Conservation (phyloP, 2,329 filamentous ascomycete species). For the Plenodomus biglobosus region DNA sequence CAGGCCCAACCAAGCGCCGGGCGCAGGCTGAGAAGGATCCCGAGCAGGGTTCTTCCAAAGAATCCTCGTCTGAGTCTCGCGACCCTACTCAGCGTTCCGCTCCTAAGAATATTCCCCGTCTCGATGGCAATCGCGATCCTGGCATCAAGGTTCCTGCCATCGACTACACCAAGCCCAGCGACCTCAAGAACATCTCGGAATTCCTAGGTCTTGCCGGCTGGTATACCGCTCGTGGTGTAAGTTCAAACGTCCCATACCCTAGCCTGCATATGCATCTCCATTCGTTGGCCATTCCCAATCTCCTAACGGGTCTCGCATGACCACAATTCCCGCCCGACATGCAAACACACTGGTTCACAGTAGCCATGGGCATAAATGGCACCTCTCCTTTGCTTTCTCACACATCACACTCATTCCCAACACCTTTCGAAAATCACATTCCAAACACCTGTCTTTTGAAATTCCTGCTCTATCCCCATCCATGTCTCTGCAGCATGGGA, state of each 20-base stretch:
- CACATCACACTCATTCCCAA: neutral
- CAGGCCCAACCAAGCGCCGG: conserved; percentile 40
- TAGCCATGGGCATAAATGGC: conserved; percentile 4
- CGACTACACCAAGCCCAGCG: conserved; percentile 31
- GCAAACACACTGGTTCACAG: neutral
- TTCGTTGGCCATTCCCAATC: neutral
- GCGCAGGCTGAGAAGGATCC: conserved; percentile 32
- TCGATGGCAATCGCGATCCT: conserved; percentile 43
- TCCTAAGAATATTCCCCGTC: conserved; percentile 31
- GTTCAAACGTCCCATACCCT: conserved; percentile 21
- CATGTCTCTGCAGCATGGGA: neutral
- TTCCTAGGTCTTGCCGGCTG: conserved; percentile 39
- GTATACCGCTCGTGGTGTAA: conserved; percentile 43
- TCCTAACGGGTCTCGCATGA: conserved; percentile 2
- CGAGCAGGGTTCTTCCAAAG: conserved; percentile 24
- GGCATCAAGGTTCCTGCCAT: conserved; percentile 2
- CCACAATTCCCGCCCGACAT: neutral
- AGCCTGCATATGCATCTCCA: conserved; percentile 7
- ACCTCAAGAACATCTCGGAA: conserved; percentile 43
- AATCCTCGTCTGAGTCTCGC: conserved; percentile 30
- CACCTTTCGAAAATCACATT: conserved; percentile 3
- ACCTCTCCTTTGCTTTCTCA: neutral
- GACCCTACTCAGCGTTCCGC: conserved; percentile 29
- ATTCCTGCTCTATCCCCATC: neutral
- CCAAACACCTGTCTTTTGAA: conserved; percentile 2